Conservation (phyloP, 768 basidiomycete genomes). For the Grammothele lineata region DNA sequence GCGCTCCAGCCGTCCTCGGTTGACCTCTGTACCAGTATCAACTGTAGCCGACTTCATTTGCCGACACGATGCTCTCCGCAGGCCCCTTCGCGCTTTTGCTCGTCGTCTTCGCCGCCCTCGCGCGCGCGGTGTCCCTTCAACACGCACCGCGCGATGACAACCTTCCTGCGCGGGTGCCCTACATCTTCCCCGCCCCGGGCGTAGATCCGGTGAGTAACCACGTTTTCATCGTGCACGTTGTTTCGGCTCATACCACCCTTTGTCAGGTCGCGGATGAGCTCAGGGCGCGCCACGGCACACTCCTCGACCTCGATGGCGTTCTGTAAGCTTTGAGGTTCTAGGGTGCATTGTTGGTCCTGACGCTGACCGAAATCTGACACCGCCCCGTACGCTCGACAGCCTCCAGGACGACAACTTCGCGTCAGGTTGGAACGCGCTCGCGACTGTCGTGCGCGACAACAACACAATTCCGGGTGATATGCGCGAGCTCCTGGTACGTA, state of each 20-base stretch:
- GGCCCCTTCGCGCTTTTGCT: too few relatives aligned
- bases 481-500: conserved; percentile 33
- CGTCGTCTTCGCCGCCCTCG: not conserved
- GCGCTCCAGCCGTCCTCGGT: too few relatives aligned
- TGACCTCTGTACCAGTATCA: too few relatives aligned
- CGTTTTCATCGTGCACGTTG: too few relatives aligned
- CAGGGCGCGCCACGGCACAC: conserved; percentile 29
- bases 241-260: too few relatives aligned
- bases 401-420: conserved; percentile 17
- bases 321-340: conserved; percentile 24
- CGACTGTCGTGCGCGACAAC: conserved; percentile 25
- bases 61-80: too few relatives aligned
- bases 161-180: conserved; percentile 39
- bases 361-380: not conserved
- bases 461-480: conserved; percentile 24
- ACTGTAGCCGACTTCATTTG: too few relatives aligned
- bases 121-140: not conserved
- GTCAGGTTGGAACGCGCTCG: conserved; percentile 32
- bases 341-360: too few relatives aligned
- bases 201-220: conserved; percentile 15
- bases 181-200: conserved; percentile 35
- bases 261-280: conserved; percentile 38
- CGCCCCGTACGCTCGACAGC: not conserved
- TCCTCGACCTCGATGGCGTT: conserved; percentile 36
- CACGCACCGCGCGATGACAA: conserved; percentile 28